Evolutionary conservation across 192 early-diverging fungal species (phyloP).

Genomic region (Podila epigama): DNA sequence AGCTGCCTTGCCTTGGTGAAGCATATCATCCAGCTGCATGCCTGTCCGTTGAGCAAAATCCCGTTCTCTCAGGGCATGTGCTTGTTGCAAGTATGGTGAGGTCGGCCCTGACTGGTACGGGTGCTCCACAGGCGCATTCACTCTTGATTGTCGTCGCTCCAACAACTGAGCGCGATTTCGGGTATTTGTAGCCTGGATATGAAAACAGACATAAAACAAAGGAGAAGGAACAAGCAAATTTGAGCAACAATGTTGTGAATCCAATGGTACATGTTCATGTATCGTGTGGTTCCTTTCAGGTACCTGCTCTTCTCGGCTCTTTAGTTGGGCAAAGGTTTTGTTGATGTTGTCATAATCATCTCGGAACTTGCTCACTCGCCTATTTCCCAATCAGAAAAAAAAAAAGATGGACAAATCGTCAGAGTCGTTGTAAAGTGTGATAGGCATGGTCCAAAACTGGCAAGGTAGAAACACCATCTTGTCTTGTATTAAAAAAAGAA

Average conservation of each 20-base stretch:
- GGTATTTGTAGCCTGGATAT: constrained; percentile 45
- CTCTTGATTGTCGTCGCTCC: constrained; percentile 51
- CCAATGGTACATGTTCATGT: neutral
- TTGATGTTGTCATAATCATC: constrained; percentile 58
- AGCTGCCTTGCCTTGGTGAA: constrained; percentile 56
- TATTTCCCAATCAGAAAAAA: constrained; percentile 13
- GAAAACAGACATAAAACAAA: neutral
- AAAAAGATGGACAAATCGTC: neutral
- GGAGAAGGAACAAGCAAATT: neutral
- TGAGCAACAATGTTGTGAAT: neutral
- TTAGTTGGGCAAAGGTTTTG: constrained; percentile 51
- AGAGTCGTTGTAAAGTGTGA: neutral
- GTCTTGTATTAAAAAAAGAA: neutral
- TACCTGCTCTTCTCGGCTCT: constrained; percentile 58
- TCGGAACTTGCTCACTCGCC: constrained; percentile 61
- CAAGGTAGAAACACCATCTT: neutral
- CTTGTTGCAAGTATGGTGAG: constrained; percentile 51
- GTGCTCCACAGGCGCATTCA: constrained; percentile 39
- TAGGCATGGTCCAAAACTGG: neutral
- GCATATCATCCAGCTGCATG: constrained; percentile 59
- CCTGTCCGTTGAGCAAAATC: constrained; percentile 58
- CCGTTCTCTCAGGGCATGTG: constrained; percentile 53
- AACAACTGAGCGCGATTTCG: constrained; percentile 57
- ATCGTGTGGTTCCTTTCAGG: neutral
- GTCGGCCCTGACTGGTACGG: constrained; percentile 52